phyloP scores from a whole-genome alignment of 805 yeast species.

The Candida corydali region DNA sequence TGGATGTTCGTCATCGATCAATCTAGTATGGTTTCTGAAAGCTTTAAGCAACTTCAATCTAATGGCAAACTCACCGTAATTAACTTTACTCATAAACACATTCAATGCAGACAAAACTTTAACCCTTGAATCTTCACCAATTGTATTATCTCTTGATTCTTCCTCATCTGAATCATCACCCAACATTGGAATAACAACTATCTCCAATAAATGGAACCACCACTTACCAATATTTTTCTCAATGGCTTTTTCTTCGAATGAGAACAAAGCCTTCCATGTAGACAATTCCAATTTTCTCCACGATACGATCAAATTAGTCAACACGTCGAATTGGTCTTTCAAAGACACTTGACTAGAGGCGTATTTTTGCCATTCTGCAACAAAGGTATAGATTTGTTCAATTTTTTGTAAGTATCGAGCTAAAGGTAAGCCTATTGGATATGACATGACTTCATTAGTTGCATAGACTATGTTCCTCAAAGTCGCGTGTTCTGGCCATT shows the following conservation, averaged over 20 bases:
- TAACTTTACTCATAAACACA: slow-evolving; percentile 68
- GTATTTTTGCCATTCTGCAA: slow-evolving; percentile 91
- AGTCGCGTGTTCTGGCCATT: slow-evolving; percentile 97
- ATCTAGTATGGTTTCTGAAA: slow-evolving; percentile 51
- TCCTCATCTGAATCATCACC: slow-evolving; percentile 34
- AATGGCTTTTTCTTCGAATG: slow-evolving; percentile 51
- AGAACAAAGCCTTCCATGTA: slow-evolving; percentile 78
- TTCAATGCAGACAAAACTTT: slow-evolving; percentile 56
- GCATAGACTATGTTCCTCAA: slow-evolving; percentile 62
- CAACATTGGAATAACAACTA: slow-evolving; percentile 54
- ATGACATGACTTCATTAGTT: slow-evolving; percentile 60
- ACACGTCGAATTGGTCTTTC: slow-evolving; percentile 46
- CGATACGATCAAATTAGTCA: slow-evolving; percentile 68
- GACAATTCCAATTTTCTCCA: slow-evolving; percentile 90
- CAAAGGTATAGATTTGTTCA: slow-evolving; percentile 79
- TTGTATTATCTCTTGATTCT: not conserved
- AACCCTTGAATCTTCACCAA: slow-evolving; percentile 9
- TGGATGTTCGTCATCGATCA: slow-evolving; percentile 20
- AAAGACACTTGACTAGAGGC: slow-evolving; percentile 77
- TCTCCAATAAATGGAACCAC: slow-evolving; percentile 91
- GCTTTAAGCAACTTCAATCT: slow-evolving; percentile 63
- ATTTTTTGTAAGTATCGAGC: slow-evolving; percentile 74
- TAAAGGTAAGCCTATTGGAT: slow-evolving; percentile 65
- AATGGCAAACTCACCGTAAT: slow-evolving; percentile 66
- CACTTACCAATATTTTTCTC: slow-evolving; percentile 62